Evolutionary conservation across 208 protist species (phyloP).

Genomic region (Angomonas deanei): DNA sequence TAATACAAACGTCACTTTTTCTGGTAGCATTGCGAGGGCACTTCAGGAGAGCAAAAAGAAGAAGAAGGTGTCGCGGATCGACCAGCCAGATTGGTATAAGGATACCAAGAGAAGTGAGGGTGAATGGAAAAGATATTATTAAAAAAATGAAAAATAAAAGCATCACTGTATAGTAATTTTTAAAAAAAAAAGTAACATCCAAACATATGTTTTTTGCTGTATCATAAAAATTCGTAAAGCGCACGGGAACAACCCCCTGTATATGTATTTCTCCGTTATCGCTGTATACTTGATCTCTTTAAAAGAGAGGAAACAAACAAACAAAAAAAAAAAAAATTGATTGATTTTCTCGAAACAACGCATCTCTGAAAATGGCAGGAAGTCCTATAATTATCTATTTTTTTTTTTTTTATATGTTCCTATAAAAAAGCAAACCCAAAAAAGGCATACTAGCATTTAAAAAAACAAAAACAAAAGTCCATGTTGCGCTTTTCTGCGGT

Average conservation of each 20-base stretch:
- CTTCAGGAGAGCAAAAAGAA: neutral
- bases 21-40: neutral
- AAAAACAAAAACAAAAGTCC: neutral
- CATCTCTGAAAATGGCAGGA: too few species aligned
- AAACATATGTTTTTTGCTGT: neutral
- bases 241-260: too few species aligned
- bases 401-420: too few species aligned
- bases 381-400: too few species aligned
- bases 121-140: neutral
- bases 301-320: neutral
- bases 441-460: too few species aligned
- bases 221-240: neutral
- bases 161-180: neutral
- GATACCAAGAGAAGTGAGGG: neutral
- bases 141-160: neutral
- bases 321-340: conserved; percentile 6
- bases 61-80: neutral
- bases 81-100: neutral
- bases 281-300: neutral
- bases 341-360: too few species aligned
- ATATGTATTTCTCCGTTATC: conserved; percentile 6
- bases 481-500: conserved; percentile 41
- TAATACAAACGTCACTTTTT: neutral
- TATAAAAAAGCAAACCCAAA: too few species aligned
- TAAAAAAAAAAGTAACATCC: conserved; percentile 10